Evolutionary conservation across 164 flowering plant genomes (phyloP), one percentile per base, ranked within the genome.

Genomic region (Annona cherimola): DNA sequence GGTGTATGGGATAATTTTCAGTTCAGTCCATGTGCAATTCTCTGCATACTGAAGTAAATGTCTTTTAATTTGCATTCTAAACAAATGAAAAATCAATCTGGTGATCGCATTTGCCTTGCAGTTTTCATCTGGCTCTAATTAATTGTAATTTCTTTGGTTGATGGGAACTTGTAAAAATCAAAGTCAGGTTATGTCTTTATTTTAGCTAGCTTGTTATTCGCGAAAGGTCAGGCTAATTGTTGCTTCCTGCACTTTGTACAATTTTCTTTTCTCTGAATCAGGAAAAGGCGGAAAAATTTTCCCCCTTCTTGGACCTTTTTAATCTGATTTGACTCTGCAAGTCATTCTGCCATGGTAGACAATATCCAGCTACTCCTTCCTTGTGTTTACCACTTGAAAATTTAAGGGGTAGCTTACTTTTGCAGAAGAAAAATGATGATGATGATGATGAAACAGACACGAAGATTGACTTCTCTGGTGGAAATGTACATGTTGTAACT

Each of bases 401-500:
- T n/a, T 43, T 43, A 18, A 40, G 18, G 4, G 20, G 8, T 12
- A 65, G n/a, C 69, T 44, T 66, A 18, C 16, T 66, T 14, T 45
- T 16, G 59, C 43, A 71, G 73, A 66, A 71, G 73, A 66, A 39
- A 9, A n/a, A 4, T 59, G 46, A 26, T 45, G 61, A 57, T 14
- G 63, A 65, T 7, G 66, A 65, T 7, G 73, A 64, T 40, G 73
- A 79, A 20, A 65, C 73, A 1, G 66, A 70, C 64, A 74, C 72
- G 18, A 69, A 65, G 44, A 46, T 76, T 16, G 73, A 78, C 50
- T 73, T 86, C 68, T 83, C 67, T 14, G 76, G 84, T 4, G 83
- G 85, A 63, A 85, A 87, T 69, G 88, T 90, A 66, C 86, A 82
- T 54, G 81, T 83, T 42, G 64, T 90, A 55, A 86, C 80, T 41